Evolutionary conservation across 768 basidiomycete species (phyloP), one percentile per base, ranked within the genome.

Genomic region (Leucocoprinus birnbaumii): DNA sequence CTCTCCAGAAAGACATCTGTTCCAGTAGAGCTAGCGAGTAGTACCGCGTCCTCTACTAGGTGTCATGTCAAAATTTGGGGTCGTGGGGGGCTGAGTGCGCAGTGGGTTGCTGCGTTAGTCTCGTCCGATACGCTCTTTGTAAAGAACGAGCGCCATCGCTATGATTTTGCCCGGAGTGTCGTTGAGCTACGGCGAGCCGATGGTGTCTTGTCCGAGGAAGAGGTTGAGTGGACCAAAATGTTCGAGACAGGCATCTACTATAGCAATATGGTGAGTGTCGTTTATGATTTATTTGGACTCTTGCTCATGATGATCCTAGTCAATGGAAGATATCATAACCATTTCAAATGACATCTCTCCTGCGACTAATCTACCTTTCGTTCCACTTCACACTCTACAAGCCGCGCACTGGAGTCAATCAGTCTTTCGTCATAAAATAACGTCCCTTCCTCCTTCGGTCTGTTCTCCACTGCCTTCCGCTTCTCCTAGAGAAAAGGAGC

Each of bases 241-340:
- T 96, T 98, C 64, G 70, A 77, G 40, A 71, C 81, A 22, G 89
- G 89, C 9, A 91, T 96, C 5, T 87, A 93, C 68, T 96, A 95
- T 66, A 72, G 80, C 3, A 91, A 94, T 64, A 89, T 96, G 89
- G 92, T 91, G 57, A 46, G 77, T n/a, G n/a, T n/a, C n/a, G n/a
- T n/a, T n/a, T n/a, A n/a, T n/a, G n/a, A n/a, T n/a, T n/a, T n/a
- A n/a, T n/a, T n/a, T n/a, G n/a, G n/a, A n/a, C n/a, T n/a, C n/a
- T n/a, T n/a, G n/a, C n/a, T n/a, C n/a, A n/a, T n/a, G 6, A n/a
- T 40, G 16, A 38, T 38, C 45, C n/a, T 63, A 94, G 93, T 71
- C 80, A 11, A 82, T 89, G 64, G 92, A 94, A 22, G 89, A 94
- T 65, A 75, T 96, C 26, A 81, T 90, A 38, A 64, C 70, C 18